Conservation (phyloP, 352 stramenopile species). For the Globisporangium solare region DNA sequence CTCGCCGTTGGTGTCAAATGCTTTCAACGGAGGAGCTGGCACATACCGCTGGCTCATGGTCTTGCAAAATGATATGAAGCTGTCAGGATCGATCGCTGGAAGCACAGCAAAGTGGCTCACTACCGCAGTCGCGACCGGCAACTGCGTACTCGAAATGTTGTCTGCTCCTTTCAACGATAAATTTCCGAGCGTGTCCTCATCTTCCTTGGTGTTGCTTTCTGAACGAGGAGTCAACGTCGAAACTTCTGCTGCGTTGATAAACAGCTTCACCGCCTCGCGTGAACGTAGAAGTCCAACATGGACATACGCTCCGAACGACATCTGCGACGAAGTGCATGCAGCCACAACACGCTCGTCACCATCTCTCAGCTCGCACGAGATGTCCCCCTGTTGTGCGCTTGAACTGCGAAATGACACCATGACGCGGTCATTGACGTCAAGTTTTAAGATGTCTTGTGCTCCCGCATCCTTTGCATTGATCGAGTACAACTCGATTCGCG, state of each 20-base stretch:
- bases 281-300: conserved; percentile 12
- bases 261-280: conserved; percentile 2
- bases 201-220: neutral
- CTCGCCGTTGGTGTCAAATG: conserved; percentile 30
- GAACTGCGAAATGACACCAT: conserved; percentile 4
- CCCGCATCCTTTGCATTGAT: neutral
- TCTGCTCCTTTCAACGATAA: conserved; percentile 18
- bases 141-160: neutral
- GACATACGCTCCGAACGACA: conserved; percentile 16
- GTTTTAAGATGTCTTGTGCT: conserved; percentile 15
- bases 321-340: neutral
- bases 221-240: neutral
- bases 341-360: neutral
- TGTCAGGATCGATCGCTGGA: conserved; percentile 8
- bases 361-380: conserved; percentile 5
- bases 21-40: conserved; percentile 32
- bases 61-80: conserved; percentile 24
- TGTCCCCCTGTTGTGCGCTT: neutral
- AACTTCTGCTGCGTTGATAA: conserved; percentile 14
- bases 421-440: conserved; percentile 6
- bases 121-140: conserved; percentile 7
- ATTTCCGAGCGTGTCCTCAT: neutral
- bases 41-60: conserved; percentile 46
- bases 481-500: conserved; percentile 22
- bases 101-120: conserved; percentile 51